Conservation (phyloP, 352 stramenopile species). For the Peronosclerospora sorghi region DNA sequence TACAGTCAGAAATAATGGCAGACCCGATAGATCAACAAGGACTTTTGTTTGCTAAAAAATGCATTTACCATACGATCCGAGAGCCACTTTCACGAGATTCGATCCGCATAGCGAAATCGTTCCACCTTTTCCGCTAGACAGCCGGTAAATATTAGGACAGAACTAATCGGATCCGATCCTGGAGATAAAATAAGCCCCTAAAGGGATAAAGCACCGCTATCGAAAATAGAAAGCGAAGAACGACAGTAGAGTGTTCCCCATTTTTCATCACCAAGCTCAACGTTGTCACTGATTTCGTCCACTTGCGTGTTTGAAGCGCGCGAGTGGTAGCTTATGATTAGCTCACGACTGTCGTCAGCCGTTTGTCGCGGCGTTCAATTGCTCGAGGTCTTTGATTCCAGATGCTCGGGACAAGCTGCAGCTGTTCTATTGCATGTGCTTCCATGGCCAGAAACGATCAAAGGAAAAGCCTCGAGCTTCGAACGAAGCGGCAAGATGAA, state of each 20-base stretch:
- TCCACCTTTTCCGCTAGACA: constrained; percentile 57
- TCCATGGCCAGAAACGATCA: constrained; percentile 86
- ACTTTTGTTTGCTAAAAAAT: no score
- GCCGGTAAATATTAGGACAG: constrained; percentile 85
- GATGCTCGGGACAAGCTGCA: constrained; percentile 84
- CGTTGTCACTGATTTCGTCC: no score
- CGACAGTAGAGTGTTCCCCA: constrained; percentile 30
- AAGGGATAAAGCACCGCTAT: constrained; percentile 77
- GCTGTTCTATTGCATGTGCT: constrained; percentile 86
- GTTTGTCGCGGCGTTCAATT: constrained; percentile 78
- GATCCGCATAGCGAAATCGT: constrained; percentile 89
- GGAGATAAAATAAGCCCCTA: constrained; percentile 90
- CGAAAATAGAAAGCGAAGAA: constrained; percentile 77
- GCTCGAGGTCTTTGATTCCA: constrained; percentile 83
- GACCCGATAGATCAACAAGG: no score
- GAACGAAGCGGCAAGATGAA: constrained; percentile 83
- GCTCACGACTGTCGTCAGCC: no score
- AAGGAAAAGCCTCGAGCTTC: constrained; percentile 86
- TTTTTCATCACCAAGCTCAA: no score
- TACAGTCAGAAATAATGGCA: no score
- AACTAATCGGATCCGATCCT: constrained; percentile 85
- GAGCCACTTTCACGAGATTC: constrained; percentile 73
- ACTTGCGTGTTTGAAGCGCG: no score
- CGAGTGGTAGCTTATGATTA: no score
- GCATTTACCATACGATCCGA: constrained; percentile 90